Conservation (phyloP, 1,139 yeast genomes). For the Debaryomyces singareniensis region DNA sequence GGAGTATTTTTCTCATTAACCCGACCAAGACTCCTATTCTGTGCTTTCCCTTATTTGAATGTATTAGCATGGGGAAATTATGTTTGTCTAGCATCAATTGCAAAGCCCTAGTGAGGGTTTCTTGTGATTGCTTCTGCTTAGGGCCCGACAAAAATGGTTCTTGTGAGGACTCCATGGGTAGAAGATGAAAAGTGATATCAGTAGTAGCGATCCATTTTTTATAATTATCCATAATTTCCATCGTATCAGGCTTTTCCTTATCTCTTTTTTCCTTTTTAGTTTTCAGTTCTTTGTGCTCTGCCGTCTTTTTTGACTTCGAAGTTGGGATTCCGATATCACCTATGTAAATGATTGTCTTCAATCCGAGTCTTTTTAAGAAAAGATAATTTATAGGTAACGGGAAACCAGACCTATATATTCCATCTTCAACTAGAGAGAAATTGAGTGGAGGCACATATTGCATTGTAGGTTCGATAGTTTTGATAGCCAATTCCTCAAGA, state of each 20-base stretch:
- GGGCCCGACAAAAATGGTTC: conserved; percentile 65
- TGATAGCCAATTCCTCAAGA: conserved; percentile 2
- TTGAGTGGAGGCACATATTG: conserved; percentile 80
- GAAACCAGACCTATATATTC: conserved; percentile 86
- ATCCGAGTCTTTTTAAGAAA: conserved; percentile 61
- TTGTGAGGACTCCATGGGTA: conserved; percentile 63
- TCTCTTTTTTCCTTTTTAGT: conserved; percentile 34
- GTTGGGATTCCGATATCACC: conserved; percentile 72
- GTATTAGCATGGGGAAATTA: conserved; percentile 82
- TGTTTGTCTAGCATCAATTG: conserved; percentile 58
- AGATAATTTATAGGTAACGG: conserved; percentile 84
- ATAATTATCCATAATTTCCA: conserved; percentile 43
- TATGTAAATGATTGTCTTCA: conserved; percentile 75
- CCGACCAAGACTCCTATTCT: conserved; percentile 91
- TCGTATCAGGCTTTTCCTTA: conserved; percentile 31
- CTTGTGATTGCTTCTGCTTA: conserved; percentile 29
- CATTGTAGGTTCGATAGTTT: conserved; percentile 8
- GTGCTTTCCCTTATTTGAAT: conserved; percentile 94
- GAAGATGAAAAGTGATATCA: conserved; percentile 51
- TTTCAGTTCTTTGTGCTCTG: conserved; percentile 17
- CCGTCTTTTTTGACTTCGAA: conserved; percentile 17
- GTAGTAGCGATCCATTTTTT: conserved; percentile 57
- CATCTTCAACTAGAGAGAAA: conserved; percentile 81
- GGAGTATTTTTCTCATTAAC: conserved; percentile 72
- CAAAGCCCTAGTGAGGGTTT: conserved; percentile 55